phyloP scores from a whole-genome alignment of 2,329 filamentous ascomycete species.

The Colletotrichum camelliae region DNA sequence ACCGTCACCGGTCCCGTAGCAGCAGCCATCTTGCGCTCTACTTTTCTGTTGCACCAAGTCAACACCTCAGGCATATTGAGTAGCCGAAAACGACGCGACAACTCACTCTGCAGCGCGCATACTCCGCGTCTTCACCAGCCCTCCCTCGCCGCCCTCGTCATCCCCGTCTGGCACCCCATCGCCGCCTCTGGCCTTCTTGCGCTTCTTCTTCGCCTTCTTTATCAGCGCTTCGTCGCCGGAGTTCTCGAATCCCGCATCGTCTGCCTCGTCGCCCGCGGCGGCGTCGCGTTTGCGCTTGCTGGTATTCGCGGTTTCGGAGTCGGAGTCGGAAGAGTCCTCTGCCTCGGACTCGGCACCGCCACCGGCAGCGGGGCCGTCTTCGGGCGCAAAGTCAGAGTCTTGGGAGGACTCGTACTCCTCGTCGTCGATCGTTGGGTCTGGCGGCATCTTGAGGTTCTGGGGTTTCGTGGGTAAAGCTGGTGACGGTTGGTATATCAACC shows the following conservation, averaged over 20 bases:
- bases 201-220: conserved; percentile 60
- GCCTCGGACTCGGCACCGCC: conserved; percentile 52
- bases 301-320: conserved; percentile 27
- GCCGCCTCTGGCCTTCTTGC: conserved; percentile 44
- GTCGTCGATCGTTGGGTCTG: conserved; percentile 46
- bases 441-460: conserved; percentile 42
- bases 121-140: conserved; percentile 74
- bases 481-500: neutral
- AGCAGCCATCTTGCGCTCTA: conserved; percentile 58
- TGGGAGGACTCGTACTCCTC: conserved; percentile 71
- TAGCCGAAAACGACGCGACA: neutral
- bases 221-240: conserved; percentile 78
- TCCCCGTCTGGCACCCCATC: conserved; percentile 44
- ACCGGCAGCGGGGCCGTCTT: conserved; percentile 48
- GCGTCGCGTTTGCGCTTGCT: conserved; percentile 38
- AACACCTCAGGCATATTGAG: neutral
- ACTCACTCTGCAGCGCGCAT: conserved; percentile 70
- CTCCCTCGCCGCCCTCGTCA: conserved; percentile 64
- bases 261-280: conserved; percentile 32
- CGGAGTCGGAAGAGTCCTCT: conserved; percentile 53
- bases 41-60: conserved; percentile 46
- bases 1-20: conserved; percentile 68
- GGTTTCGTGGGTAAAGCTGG: neutral
- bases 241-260: conserved; percentile 63
- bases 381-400: conserved; percentile 76